Evolutionary conservation across 2,329 filamentous ascomycete species (phyloP), one percentile per base, ranked within the genome.

Genomic region (Trichoderma afroharzianum): DNA sequence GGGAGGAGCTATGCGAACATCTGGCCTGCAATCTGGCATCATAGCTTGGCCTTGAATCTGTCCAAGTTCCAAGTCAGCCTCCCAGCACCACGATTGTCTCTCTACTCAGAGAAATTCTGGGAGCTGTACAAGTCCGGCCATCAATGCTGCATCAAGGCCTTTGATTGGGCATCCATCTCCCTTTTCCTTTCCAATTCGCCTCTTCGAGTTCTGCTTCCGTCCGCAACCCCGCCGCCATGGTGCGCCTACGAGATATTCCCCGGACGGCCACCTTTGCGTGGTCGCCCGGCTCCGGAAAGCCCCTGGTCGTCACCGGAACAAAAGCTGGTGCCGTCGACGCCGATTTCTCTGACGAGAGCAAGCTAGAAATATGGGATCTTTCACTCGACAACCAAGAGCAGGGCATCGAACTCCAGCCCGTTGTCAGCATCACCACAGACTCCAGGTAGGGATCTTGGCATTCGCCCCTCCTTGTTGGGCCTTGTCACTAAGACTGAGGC

Each of bases 211-310:
- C 72, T 68, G 67, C 73, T 73, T 77, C 74, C 75, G 72, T 75
- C 77, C 71, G 71, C 72, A 63, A 73, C 78, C 79, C 78, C 77
- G 76, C 77, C 80, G 84, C 76, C 82, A 99, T 99, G 96, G 95
- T 98, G 83, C 93, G 94, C 85, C 88, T 98, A 83, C 91, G 95
- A 87, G 95, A 98, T 86, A 97, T 99, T 80, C 93, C 94, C 81
- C 91, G 96, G 84, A 99, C 96, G 79, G 96, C 95, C 82, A 93
- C 95, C 78, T 99, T 99, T 82, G 94, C 96, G 79, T 99, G 96
- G 95, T 97, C 94, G 76, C 92, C 95, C 30, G 93, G 91, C 77
- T 85, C 93, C 64, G 88, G 89, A 50, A 90, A 91, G 76, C 94
- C 95, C 77, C 87, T 97, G 76, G 86, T 99, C 75, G 95, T 94